Base-by-base conservation (phyloP, 2,329 filamentous ascomycete species). In the Fusarium keratoplasticum region DNA sequence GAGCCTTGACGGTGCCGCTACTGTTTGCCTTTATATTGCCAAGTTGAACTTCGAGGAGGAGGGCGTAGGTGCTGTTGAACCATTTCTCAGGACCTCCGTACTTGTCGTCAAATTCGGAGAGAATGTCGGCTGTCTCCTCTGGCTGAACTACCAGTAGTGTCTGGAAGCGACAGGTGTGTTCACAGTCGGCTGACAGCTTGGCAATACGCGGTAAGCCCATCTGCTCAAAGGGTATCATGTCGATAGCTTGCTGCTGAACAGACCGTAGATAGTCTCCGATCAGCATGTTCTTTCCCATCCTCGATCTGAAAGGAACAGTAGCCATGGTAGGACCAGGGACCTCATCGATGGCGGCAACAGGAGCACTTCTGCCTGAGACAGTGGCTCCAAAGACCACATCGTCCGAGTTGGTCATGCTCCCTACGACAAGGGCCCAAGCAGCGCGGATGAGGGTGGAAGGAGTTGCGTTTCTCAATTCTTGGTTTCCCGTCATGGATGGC, bases 381-480 rank as follows among this genome's bases (percentile, higher is more conserved):
- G 83, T 85, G 57, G 82, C 81, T 1, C 85, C 86, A 65, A 86
- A 86, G 13, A 84, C 76, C 8, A 86, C 80, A 61, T 86, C 84
- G 2, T 81, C 44, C 2, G 69, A 69, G 6, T 64, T 87, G 3
- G 25, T 90, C 11, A 82, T 81, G 27, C 84, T 80, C 5, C 66
- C n/a, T 5, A 5, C 90, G 1, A 92, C 76, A 59, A 87, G 85
- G 10, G 86, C 84, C 76, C 88, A 85, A 0, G 89, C 89, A 33
- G 87, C 85, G 1, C 72, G 66, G 16, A 79, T 38, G 5, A 76
- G 4, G 0, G 61, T 76, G 0, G 76, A 61, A 3, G 60, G 57
- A 0, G 72, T 76, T 5, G 61, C 64, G 10, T n/a, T 5, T 22
- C 27, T 18, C 36, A 13, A 11, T 2, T 10, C 31, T 22, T 87